These are phyloP conservation scores for Phytophthora agathidicida DNA, from an alignment of 352 stramenopile genomes.

Conservation along the genomic window DNA sequence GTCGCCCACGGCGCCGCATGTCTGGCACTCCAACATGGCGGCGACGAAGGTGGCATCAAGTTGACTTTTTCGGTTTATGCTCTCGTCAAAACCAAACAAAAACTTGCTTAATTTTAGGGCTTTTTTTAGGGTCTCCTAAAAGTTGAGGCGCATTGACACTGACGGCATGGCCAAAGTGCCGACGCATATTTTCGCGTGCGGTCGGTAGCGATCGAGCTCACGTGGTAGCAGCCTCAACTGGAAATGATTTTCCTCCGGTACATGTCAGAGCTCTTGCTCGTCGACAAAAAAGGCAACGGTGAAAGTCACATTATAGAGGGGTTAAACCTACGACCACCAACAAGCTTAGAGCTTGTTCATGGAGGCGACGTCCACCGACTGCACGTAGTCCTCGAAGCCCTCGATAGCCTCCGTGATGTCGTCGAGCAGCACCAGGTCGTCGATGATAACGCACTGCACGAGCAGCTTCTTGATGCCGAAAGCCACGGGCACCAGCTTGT, in stretches of 20 bases:
- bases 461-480: constrained; percentile 91
- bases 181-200: too few relatives aligned
- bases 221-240: too few relatives aligned
- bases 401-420: constrained; percentile 87
- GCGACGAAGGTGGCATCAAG: neutral
- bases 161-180: too few relatives aligned
- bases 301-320: constrained; percentile 12
- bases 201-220: too few relatives aligned
- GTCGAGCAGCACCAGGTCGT: constrained; percentile 80
- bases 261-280: too few relatives aligned
- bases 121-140: too few relatives aligned
- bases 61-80: too few relatives aligned
- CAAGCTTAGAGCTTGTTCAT: constrained; percentile 88
- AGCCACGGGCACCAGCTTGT: constrained; percentile 86
- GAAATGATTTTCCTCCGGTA: too few relatives aligned
- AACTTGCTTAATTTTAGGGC: too few relatives aligned
- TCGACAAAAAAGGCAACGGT: neutral
- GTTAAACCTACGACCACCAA: neutral
- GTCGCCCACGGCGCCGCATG: constrained; percentile 76
- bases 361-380: constrained; percentile 85
- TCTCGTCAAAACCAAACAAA: too few relatives aligned
- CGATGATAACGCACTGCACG: constrained; percentile 84
- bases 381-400: constrained; percentile 83
- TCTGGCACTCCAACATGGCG: constrained; percentile 76
- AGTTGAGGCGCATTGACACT: too few relatives aligned